Percentiles rank a stretch among this genome's conserved stretches.
Evolutionary conservation across 768 basidiomycete genomes (phyloP).

Genomic region (Kwoniella pini): DNA sequence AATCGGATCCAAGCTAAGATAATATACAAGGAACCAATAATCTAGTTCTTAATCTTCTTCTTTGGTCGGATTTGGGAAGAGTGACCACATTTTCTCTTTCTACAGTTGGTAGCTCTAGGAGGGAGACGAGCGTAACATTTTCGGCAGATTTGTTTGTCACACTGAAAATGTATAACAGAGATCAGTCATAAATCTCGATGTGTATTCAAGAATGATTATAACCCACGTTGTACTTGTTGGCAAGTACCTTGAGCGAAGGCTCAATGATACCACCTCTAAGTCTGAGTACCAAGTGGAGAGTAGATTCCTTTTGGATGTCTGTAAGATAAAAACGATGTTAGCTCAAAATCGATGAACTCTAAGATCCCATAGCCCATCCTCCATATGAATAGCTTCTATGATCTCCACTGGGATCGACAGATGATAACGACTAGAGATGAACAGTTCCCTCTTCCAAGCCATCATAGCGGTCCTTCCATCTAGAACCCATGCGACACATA

Average conservation of each 20-base stretch:
- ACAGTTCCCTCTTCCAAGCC: too few species aligned
- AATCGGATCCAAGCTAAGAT: constrained; percentile 1
- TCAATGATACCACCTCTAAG: constrained; percentile 99
- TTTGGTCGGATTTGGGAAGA: constrained; percentile 61
- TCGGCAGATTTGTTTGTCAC: constrained; percentile 99
- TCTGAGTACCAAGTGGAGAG: constrained; percentile 94
- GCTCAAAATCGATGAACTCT: constrained; percentile 9
- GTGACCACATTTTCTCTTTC: constrained; percentile 56
- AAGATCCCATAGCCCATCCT: too few species aligned
- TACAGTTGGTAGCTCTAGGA: constrained; percentile 98
- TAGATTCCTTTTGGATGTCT: constrained; percentile 69
- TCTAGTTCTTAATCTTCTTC: constrained; percentile 81
- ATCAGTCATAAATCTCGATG: background rate
- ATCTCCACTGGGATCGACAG: too few species aligned
- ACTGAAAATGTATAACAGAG: constrained; percentile 50
- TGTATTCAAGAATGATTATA: too few species aligned
- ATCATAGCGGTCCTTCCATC: too few species aligned
- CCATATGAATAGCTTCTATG: too few species aligned
- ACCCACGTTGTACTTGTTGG: constrained; percentile 82
- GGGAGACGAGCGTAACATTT: constrained; percentile 99
- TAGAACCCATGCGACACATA: too few species aligned
- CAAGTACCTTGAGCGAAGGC: constrained; percentile 95
- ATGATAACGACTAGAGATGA: too few species aligned
- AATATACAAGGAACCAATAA: constrained; percentile 15
- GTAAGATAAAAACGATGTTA: constrained; percentile 6